Evolutionary conservation across 139 green algal genomes (phyloP), one percentile per base, ranked within the genome.

Genomic region (Chlamydomonas eustigma): DNA sequence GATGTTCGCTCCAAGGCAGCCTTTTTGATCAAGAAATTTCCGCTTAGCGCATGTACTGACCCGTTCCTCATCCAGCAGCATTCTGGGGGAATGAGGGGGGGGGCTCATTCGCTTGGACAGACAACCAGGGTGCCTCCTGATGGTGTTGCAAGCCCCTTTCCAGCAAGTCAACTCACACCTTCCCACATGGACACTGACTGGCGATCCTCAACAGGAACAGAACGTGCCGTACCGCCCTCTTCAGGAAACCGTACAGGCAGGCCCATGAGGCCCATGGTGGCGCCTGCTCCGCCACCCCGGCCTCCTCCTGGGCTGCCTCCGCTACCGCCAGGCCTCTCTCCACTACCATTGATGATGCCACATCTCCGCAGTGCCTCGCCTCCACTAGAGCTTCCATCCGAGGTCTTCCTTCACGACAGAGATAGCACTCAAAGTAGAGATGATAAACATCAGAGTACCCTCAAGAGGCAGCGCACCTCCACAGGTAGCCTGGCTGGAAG

Each of bases 1-100:
- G 91, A 94, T 52, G 91, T 94, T 51, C 74, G 87, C 39, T 81
- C 73, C 28, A 86, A 81, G 52, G 80, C 88, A 8, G 73, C 77
- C 32, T 71, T 67, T 31, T 75, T 95, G 75, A 76, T 94, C 1
- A 86, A 86, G 58, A 88, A 90, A 70, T 90, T 83, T 71, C 83
- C 89, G 2, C 63, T 79, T 4, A 63, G 52, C 1, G 74, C 73
- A 30, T 88, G 86, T 74, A 84, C 65, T 4, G 81, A 87, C 39
- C 80, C 80, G 34, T 66, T 77, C 44, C 44, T 58, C 44, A 18
- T 58, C 12, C 44, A 58, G 18, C 44, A 58, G 44, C 44, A 58
- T 18, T 37, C 12, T 6, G 63, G 8, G 30, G 63, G n/a, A 8
- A 63, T 22, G 50, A 24, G 22, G 50, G 22, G 50, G 50, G 50